A percentile compares a stretch with the other conserved stretches of the same genome.
phyloP scores from a whole-genome alignment of 768 basidiomycete genomes.

The Mrakia gelida region DNA sequence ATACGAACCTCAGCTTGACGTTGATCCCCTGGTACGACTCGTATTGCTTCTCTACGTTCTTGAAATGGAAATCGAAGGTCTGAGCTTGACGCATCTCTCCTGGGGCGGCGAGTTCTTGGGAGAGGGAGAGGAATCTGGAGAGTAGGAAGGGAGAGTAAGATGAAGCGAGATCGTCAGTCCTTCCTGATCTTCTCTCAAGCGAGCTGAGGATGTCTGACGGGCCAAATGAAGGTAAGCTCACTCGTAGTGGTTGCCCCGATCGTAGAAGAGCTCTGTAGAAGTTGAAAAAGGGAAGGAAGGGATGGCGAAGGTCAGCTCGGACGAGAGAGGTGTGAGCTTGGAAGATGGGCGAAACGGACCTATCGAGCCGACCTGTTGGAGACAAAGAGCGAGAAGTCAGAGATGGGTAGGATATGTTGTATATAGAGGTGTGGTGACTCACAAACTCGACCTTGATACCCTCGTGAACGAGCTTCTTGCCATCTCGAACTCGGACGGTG shows the following conservation, averaged over 20 bases:
- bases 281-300: neutral
- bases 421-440: constrained; percentile 52
- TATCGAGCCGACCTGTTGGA: constrained; percentile 25
- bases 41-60: constrained; percentile 99
- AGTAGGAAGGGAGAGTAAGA: neutral
- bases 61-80: constrained; percentile 94
- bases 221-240: neutral
- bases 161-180: neutral
- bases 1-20: constrained; percentile 83
- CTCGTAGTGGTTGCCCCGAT: constrained; percentile 96
- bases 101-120: constrained; percentile 91
- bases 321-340: constrained; percentile 4
- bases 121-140: constrained; percentile 72
- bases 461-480: constrained; percentile 89
- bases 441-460: constrained; percentile 98
- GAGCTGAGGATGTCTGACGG: neutral
- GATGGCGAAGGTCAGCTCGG: neutral
- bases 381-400: neutral
- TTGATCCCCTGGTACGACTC: constrained; percentile 98
- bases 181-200: neutral
- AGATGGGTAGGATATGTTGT: too few species aligned
- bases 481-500: constrained; percentile 81
- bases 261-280: constrained; percentile 63
- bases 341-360: constrained; percentile 1
- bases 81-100: constrained; percentile 96